Base-by-base conservation (phyloP, 2,329 filamentous ascomycete species). In the Aspergillus bombycis region DNA sequence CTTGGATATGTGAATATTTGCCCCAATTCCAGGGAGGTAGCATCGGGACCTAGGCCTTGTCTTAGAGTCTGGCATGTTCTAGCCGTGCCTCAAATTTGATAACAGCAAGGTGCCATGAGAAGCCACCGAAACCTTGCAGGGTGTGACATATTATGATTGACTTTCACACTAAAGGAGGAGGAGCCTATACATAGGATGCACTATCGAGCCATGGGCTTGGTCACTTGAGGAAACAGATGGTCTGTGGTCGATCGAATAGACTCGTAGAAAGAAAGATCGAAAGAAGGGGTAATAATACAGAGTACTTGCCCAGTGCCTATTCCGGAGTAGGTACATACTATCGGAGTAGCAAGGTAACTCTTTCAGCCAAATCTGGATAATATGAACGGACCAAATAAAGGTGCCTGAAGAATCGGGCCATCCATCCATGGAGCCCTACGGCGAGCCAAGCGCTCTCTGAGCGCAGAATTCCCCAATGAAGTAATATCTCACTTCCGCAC, bases 401-500 rank as follows among this genome's bases (percentile, higher is more conserved):
- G 1, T 41, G 8, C 38, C 38, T 41, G 38, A n/a, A 41, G 7
- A 41, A 9, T 41, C 19, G 8, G 38, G 38, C 38, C 38, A 7
- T 10, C 38, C 3, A n/a, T 9, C 14, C 7, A 41, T 3, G 38
- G 10, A 6, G 6, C 14, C 9, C 26, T 65, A 68, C 67, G 67
- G 65, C 5, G 21, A 16, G 3, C 36, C 48, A 28, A 11, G 59
- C 5, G 3, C 16, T 23, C 41, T 64, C 43, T 10, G 4, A 52
- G 45, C 46, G 68, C 67, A 66, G 30, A 50, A 56, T 66, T 67
- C 68, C 68, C 62, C 58, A 64, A 69, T 64, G 57, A 46, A 66
- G 68, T 66, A 70, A 69, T 65, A 65, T 68, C 63, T 48, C 63
- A 59, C 50, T 64, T 65, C 67, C 63, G 63, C 66, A 67, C 64